Evolutionary conservation across 768 basidiomycete genomes (phyloP).

Genomic region (Boletales sp.): DNA sequence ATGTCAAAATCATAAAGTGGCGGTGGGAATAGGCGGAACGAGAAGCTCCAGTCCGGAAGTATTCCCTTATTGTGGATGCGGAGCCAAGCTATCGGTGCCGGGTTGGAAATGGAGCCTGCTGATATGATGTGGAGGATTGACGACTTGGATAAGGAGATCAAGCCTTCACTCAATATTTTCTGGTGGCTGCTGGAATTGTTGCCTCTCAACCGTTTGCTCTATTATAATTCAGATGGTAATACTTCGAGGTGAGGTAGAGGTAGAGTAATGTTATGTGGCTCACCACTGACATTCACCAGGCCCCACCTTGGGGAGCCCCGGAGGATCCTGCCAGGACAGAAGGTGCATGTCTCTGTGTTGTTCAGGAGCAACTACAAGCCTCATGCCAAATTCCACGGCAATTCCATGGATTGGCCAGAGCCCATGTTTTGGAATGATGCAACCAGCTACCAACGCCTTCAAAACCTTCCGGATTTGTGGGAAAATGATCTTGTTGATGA

Average conservation of each 20-base stretch:
- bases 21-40: slow-evolving; percentile 27
- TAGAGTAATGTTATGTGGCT: too few species aligned
- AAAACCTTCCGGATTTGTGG: slow-evolving; percentile 18
- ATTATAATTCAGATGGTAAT: slow-evolving; percentile 23
- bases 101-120: slow-evolving; percentile 18
- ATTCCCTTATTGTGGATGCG: slow-evolving; percentile 32
- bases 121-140: slow-evolving; percentile 28
- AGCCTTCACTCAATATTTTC: slow-evolving; percentile 3
- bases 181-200: slow-evolving; percentile 27
- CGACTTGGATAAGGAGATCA: slow-evolving; percentile 24
- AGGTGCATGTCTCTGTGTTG: slow-evolving; percentile 29
- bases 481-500: slow-evolving; percentile 29
- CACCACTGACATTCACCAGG: slow-evolving; percentile 4
- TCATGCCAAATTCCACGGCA: slow-evolving; percentile 19
- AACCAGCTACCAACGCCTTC: slow-evolving; percentile 17
- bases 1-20: slow-evolving; percentile 15
- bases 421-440: slow-evolving; percentile 30
- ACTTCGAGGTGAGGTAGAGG: slow-evolving; percentile 15
- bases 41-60: slow-evolving; percentile 25
- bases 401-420: slow-evolving; percentile 23
- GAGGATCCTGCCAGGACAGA: slow-evolving; percentile 27
- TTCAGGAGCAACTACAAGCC: slow-evolving; percentile 31
- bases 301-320: slow-evolving; percentile 26
- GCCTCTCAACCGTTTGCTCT: slow-evolving; percentile 24
- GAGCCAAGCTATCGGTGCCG: slow-evolving; percentile 25